These are phyloP conservation scores for Taphrina communis DNA, from an alignment of 1,139 yeast genomes.

Conservation along the genomic window DNA sequence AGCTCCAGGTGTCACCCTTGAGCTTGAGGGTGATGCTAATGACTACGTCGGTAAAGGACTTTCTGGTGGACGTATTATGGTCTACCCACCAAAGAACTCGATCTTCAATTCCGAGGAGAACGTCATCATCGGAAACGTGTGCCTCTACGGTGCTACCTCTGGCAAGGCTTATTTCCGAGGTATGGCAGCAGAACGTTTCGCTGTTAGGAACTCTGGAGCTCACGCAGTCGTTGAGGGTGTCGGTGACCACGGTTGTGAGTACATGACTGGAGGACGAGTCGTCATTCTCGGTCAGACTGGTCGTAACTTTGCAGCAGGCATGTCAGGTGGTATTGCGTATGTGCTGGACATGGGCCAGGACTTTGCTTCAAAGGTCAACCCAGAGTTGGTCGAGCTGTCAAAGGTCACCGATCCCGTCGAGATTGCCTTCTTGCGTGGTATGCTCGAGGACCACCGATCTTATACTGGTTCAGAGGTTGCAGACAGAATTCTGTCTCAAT, in stretches of 20 bases:
- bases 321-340: conserved; percentile 99
- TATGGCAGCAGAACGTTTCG: conserved; percentile 97
- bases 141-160: conserved; percentile 96
- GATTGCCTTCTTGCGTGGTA: conserved; percentile 90
- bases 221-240: conserved; percentile 95
- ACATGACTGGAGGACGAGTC: conserved; percentile 99
- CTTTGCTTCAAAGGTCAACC: conserved; percentile 78
- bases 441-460: conserved; percentile 93
- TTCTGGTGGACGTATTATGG: conserved; percentile 91
- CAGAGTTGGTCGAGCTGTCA: conserved; percentile 79
- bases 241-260: conserved; percentile 99
- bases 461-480: conserved; percentile 94
- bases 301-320: conserved; percentile 97
- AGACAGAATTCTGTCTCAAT: conserved; percentile 77
- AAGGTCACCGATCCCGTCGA: conserved; percentile 84
- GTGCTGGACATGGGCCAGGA: conserved; percentile 95
- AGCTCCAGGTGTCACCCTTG: conserved; percentile 94
- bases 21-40: conserved; percentile 95
- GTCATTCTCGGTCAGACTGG: conserved; percentile 91
- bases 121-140: conserved; percentile 94
- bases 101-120: conserved; percentile 93
- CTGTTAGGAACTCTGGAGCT: conserved; percentile 98
- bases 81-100: conserved; percentile 87
- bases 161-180: conserved; percentile 95
- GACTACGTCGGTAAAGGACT: conserved; percentile 98